Percentiles rank a stretch among this genome's conserved stretches.
Conservation (phyloP, 176 grass and related monocot genomes). For the Juncus effusus region DNA sequence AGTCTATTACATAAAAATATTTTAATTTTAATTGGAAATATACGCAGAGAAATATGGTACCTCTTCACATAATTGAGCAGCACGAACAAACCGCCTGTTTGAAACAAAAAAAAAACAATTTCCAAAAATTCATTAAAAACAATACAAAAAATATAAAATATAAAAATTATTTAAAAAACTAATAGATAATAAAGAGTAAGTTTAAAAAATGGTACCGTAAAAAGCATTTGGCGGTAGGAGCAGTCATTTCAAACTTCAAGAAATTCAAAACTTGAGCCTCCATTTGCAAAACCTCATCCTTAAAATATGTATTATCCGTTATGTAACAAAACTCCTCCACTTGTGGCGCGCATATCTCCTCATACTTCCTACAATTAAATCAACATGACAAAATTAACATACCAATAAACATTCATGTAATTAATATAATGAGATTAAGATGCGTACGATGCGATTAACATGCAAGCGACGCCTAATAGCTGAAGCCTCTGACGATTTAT, state of each 20-base stretch:
- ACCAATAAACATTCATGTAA: neutral
- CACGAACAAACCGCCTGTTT: conserved; percentile 76
- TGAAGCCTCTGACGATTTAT: conserved; percentile 88
- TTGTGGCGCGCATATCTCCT: conserved; percentile 97
- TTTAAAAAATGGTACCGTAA: conserved; percentile 42
- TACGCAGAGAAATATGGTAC: conserved; percentile 35
- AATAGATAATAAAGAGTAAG: neutral
- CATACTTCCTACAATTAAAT: conserved; percentile 75
- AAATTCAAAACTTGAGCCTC: conserved; percentile 80
- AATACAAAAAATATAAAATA: too few species aligned
- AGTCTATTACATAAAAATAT: conserved; percentile 6
- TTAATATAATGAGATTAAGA: neutral
- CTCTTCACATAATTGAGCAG: conserved; percentile 77
- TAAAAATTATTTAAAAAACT: neutral
- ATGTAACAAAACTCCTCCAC: conserved; percentile 99
- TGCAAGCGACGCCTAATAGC: conserved; percentile 95
- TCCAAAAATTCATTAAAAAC: too few species aligned
- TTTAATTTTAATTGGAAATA: conserved; percentile 1
- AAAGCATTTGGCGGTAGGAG: conserved; percentile 86
- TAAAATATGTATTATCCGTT: conserved; percentile 98
- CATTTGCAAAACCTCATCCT: conserved; percentile 97
- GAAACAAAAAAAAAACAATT: conserved; percentile 24
- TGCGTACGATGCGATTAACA: conserved; percentile 97
- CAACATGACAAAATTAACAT: conserved; percentile 6
- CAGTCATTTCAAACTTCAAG: conserved; percentile 93